These are phyloP conservation scores for Cudoniella acicularis DNA, from an alignment of 495 filamentous ascomycete genomes.

Conservation along the genomic window DNA sequence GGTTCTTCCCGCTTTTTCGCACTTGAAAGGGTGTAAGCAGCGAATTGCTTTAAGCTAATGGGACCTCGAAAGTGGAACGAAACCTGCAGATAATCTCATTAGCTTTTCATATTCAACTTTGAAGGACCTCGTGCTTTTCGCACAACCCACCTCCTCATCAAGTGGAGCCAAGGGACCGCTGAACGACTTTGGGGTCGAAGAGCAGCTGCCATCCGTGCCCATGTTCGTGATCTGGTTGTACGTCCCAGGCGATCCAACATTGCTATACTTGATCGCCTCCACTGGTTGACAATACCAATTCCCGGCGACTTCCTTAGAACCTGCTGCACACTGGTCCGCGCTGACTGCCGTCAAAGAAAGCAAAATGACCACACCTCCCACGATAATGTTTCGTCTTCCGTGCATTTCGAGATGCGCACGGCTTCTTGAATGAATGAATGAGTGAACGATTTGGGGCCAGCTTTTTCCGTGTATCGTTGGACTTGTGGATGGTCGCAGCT, in stretches of 20 bases:
- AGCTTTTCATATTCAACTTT: slow-evolving; percentile 4
- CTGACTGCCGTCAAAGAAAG: background rate
- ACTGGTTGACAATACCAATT: slow-evolving; percentile 59
- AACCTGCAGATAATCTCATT: slow-evolving; percentile 42
- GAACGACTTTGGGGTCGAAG: slow-evolving; percentile 41
- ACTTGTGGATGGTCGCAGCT: too few species aligned
- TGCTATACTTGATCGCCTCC: slow-evolving; percentile 53
- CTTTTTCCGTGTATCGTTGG: background rate
- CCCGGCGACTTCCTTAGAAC: slow-evolving; percentile 28
- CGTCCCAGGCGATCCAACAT: slow-evolving; percentile 50
- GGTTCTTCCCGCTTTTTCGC: slow-evolving; percentile 27
- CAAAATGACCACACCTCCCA: background rate
- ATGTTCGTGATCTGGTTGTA: slow-evolving; percentile 59
- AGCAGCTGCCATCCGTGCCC: slow-evolving; percentile 52
- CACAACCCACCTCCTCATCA: slow-evolving; percentile 56
- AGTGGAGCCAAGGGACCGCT: slow-evolving; percentile 59
- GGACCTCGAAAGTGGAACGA: slow-evolving; percentile 70
- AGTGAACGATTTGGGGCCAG: background rate
- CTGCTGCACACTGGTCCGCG: slow-evolving; percentile 21
- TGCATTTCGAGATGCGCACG: background rate
- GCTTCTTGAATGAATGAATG: background rate
- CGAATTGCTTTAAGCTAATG: slow-evolving; percentile 55
- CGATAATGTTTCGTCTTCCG: background rate
- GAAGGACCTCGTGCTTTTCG: background rate
- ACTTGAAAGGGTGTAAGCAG: slow-evolving; percentile 51